Base-by-base conservation (phyloP, 2,329 filamentous ascomycete species). In the Colletotrichum simmondsii region DNA sequence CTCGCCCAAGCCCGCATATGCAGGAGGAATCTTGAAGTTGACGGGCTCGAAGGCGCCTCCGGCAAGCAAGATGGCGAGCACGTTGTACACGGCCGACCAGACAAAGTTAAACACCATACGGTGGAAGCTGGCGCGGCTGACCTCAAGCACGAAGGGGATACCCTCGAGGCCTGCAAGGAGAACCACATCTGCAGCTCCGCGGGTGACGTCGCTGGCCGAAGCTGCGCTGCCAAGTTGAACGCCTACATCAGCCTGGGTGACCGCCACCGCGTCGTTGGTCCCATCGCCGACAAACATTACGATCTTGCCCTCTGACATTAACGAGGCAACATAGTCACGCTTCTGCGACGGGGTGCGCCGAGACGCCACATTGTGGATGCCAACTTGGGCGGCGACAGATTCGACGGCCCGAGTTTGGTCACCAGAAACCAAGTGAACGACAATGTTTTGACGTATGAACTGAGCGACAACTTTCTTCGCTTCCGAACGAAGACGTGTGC, bases 201-300 rank as follows among this genome's bases (percentile, higher is more conserved):
- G 82, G 0, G 90, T 88, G 19, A 92, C 83, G 54, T 92, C 90
- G 6, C 85, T 87, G n/a, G 78, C 76, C 4, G 78, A 78, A 76
- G 73, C 53, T 32, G 81, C 85, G 68, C 84, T 83, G 70, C 85
- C 85, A 74, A 93, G 85, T 70, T 91, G 88, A 0, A 91, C 84
- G 46, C 90, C 91, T n/a, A 92, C 83, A 49, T 87, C 83, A 28
- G 91, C 90, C 75, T 89, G 86, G 3, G 89, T 87, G 4, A 93
- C 84, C 1, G 91, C 91, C 5, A 88, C 84, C 0, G 91, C 89
- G 76, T 92, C 91, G 77, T 92, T 92, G 8, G 89, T 91, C 12
- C 91, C 91, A 75, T 92, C 91, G 37, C 91, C 91, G 53, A 87
- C 84, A 80, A 92, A 92, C 67, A 92, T 80, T 67, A 90, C 85